Base-by-base conservation (phyloP, 768 basidiomycete species). In the Naganishia vishniacii region DNA sequence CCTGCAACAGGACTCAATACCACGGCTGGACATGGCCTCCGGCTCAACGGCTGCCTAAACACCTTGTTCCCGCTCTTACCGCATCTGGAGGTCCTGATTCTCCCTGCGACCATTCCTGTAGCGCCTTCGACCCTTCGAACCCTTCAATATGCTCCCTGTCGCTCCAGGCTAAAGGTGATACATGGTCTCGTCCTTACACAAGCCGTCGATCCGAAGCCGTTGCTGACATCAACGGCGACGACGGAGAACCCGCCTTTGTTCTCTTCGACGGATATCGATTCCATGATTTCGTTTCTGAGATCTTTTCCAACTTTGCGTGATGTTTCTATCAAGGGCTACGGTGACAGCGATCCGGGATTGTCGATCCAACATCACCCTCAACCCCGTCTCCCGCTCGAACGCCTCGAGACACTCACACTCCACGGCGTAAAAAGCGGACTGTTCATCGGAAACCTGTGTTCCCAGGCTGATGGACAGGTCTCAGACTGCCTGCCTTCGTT, bases 51-150 rank as follows among this genome's bases (percentile, higher is more conserved):
- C 12, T 62, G 62, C 47, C 51, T 70, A 20, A 66, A 48, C 32
- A 61, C 62, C n/a, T 62, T 78, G 42, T 65, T 77, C n/a, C 71
- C 73, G 15, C 59, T 74, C 15, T 15, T 75, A 11, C 77, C 77
- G 1, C 71, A 71, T 65, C 48, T 78, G 16, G 61, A 46, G 1
- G 69, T 71, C 41, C 70, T 78, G 15, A 67, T 67, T 37, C 65
- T 78, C 15, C 74, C 76, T 5, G 37, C 66, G 12, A 68, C 68
- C 13, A 51, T 49, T 26, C 48, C 48, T 13, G 51, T 51, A 4
- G 40, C 51, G 42, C 62, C 62, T 25, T 51, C 48, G 18, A 47
- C 51, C 4, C 40, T 63, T 7, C 48, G 51, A 7, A 41, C 62
- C 9, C 49, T 63, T 7, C 37, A 46, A 20, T 40, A 41, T 34